Base-by-base conservation (phyloP, 805 yeast species). In the Cyberlindnera euphorbiae region DNA sequence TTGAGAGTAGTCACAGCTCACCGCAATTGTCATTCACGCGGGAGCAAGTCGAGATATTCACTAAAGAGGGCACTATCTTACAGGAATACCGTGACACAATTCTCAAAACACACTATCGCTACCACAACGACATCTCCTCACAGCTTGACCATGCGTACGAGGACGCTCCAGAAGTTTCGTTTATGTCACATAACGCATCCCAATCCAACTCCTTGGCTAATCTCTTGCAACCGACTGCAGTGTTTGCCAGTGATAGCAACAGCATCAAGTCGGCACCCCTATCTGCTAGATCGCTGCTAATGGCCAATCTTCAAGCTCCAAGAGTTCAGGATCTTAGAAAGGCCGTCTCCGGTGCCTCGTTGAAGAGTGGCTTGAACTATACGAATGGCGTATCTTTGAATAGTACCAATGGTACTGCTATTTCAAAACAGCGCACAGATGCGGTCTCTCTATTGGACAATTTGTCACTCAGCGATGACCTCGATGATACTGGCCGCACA, bases 231-330 rank as follows among this genome's bases (percentile, higher is more conserved):
- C 38, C 47, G 3, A 28, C 44, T 4, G 28, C 38, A 4, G 13
- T 34, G 19, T 22, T 27, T 41, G 22, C 22, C 17, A 27, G 34
- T 16, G 59, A 54, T 8, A 38, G 30, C 17, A 31, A 42, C 29
- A 50, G 55, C 25, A 50, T 54, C 25, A 50, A 38, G 25, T 52
- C 57, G 3, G 50, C 46, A n/a, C 59, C 57, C 26, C 22, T 48
- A 8, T 51, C 56, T 10, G 54, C 53, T 1, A 50, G 58, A 45
- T 49, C 58, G 0, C 17, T 49, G 13, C 13, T 54, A 27, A 36
- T 44, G 35, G 48, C 49, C 7, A 53, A 42, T 16, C 28, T 50
- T 14, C 41, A 45, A 15, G 45, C 41, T 8, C 59, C 59, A 28
- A 53, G 46, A 26, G 55, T 54, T 8, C 44, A 47, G 23, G 54